Evolutionary conservation across 2,329 filamentous ascomycete species (phyloP).

Genomic region (Arthrobotrys sphaeroides): DNA sequence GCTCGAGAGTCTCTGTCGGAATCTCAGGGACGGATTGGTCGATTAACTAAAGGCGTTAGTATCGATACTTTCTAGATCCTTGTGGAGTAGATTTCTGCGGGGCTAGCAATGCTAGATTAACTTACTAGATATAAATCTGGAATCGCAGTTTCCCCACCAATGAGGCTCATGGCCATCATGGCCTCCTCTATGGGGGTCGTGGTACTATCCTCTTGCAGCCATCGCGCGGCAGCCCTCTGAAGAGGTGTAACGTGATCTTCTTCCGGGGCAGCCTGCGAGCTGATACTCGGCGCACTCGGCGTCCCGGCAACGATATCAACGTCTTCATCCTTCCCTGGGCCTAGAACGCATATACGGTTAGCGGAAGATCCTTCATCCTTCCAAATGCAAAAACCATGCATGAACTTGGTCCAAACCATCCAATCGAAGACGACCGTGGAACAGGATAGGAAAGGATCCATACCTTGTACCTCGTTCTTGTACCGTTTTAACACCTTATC

Average conservation of each 20-base stretch:
- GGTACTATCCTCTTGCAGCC: slow-evolving; percentile 44
- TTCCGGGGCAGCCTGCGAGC: neutral
- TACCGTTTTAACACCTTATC: slow-evolving; percentile 47
- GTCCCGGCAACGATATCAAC: slow-evolving; percentile 30
- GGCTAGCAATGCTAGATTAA: neutral
- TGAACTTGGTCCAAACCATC: neutral
- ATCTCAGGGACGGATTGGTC: slow-evolving; percentile 45
- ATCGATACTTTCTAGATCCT: neutral
- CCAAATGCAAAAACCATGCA: neutral
- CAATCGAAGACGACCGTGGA: neutral
- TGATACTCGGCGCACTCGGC: slow-evolving; percentile 38
- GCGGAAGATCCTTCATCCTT: neutral
- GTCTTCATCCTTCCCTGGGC: neutral
- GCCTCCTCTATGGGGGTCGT: slow-evolving; percentile 44
- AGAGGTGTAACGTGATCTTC: slow-evolving; percentile 17
- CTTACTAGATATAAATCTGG: slow-evolving; percentile 41
- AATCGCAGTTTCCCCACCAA: slow-evolving; percentile 44
- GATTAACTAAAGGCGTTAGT: slow-evolving; percentile 19
- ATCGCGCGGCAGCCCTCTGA: slow-evolving; percentile 27
- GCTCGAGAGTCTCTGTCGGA: slow-evolving; percentile 30
- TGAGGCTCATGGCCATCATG: slow-evolving; percentile 51
- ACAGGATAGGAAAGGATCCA: neutral
- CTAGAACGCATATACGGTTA: slow-evolving; percentile 1
- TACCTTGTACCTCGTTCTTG: slow-evolving; percentile 43
- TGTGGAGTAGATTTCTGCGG: neutral